Percentiles rank a stretch among this genome's conserved stretches.
phyloP scores from a whole-genome alignment of 75 land plant species.

The Pinus tabuliformis region DNA sequence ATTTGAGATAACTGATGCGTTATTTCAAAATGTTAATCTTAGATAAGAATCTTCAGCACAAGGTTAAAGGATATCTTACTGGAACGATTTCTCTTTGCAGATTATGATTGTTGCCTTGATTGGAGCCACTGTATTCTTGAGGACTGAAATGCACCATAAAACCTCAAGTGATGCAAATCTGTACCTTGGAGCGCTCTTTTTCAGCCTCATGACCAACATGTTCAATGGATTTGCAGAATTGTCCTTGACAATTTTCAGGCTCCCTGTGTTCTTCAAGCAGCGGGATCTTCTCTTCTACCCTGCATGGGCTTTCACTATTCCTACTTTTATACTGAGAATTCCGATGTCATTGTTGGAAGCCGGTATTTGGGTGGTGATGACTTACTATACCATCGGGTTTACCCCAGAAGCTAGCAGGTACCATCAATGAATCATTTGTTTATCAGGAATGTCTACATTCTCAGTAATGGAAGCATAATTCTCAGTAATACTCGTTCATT shows the following conservation, averaged over 20 bases:
- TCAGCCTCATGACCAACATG: conserved; percentile 58
- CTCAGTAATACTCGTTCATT: background rate
- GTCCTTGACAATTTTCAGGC: conserved; percentile 56
- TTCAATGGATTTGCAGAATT: conserved; percentile 95
- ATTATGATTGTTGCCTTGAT: conserved; percentile 61
- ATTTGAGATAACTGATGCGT: background rate
- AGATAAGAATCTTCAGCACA: background rate
- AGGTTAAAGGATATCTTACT: conserved; percentile 9
- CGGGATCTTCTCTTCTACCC: conserved; percentile 86
- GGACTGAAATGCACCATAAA: conserved; percentile 53
- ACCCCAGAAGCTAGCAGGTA: conserved; percentile 85
- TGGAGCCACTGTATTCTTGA: conserved; percentile 60
- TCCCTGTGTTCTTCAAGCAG: conserved; percentile 92
- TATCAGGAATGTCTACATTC: background rate
- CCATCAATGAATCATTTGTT: background rate
- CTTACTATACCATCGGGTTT: conserved; percentile 87
- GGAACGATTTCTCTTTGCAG: conserved; percentile 19
- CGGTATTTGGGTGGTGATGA: conserved; percentile 58
- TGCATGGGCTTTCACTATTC: conserved; percentile 76
- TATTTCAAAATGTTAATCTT: background rate
- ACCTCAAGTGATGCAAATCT: conserved; percentile 42
- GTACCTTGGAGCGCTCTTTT: conserved; percentile 71
- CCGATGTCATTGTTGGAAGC: conserved; percentile 71
- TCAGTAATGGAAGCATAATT: background rate
- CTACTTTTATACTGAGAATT: conserved; percentile 49